Base-by-base conservation (phyloP, 371 early-diverging fungal species). In the Mortierella sp. region DNA sequence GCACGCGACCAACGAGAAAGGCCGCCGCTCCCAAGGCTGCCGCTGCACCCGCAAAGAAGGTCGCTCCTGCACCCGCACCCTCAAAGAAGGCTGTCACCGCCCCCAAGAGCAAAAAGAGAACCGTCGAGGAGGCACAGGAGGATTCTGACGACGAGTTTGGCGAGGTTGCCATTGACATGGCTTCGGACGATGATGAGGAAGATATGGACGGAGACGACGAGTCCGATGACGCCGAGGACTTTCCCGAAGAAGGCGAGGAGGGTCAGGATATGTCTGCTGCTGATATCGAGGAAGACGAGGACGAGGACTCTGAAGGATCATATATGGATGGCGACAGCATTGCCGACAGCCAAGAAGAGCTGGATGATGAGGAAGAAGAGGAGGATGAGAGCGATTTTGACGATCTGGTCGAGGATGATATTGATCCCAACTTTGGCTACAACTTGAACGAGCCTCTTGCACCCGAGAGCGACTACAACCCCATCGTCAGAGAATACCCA, bases 111-210 rank as follows among this genome's bases (percentile, higher is more conserved):
- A 84, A 74, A 71, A 84, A 84, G 84, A 74, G 84, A 72, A 78
- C 84, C 38, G 84, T 84, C 8, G 77, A 73, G 24, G 78, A 84
- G 48, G 80, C 84, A 16, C 72, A 73, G 21, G 72, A 72, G 42
- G 80, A 84, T 24, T 85, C 88, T 34, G 91, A 88, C 10, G 84
- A 81, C 31, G 88, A 90, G 48, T 78, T 80, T 60, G 87, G 89
- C 14, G 89, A 91, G 42, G 88, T 91, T 38, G 92, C 89, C 48
- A 84, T 89, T 54, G 89, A 90, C 42, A 91, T 91, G 90, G 88
- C 88, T 44, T 90, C 90, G 45, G 90, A 91, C 31, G 91, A 91
- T 14, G 91, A 91, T 65, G 91, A 90, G 71, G 91, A 91, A n/a
- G 90, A 79, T 9, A 90, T 89, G 13, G 82, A 90, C 42, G 89